Evolutionary conservation across 2,329 filamentous ascomycete species (phyloP), one percentile per base, ranked within the genome.

Genomic region (Penicillium oxalicum): DNA sequence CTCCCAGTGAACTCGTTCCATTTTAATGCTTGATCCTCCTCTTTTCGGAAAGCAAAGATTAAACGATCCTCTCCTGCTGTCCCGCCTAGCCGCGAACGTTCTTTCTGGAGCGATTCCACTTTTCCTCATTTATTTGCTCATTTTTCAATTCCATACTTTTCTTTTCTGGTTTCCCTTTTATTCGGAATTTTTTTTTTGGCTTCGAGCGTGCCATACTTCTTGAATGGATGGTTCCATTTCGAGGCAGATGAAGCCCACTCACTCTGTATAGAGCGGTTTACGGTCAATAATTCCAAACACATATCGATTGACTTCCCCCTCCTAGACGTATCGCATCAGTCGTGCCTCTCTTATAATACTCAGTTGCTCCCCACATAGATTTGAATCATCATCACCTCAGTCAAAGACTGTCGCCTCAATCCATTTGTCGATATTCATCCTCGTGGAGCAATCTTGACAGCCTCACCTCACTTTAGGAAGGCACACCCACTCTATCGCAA

Each of bases 1-100:
- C 8, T 11, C 8, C 8, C 29, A 32, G 8, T 32, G 18, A 18
- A 18, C 29, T 32, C 29, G 29, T 32, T 4, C 29, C 29, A 32
- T 32, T 32, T 5, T 32, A 4, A 11, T 32, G 3, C 29, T 32
- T 32, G 29, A 32, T 32, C 11, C 29, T 32, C 8, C 29, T 32
- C 70, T 69, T 56, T 71, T 67, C 49, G 58, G 33, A 28, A 41
- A n/a, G 40, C 28, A 24, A 27, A 35, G 29, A 32, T 18, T 32
- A 28, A 38, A 27, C 34, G 29, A 32, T 33, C 29, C 18, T 44
- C 39, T 35, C 18, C 18, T 33, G 27, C 41, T 43, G 34, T 42
- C 44, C 49, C 39, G 44, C 47, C 51, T 47, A 47, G 38, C 51
- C 45, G 51, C 50, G 48, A 53, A 50, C 48, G 45, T 45, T 46